A percentile compares a stretch with the other conserved stretches of the same genome.
Evolutionary conservation across 2,329 filamentous ascomycete genomes (phyloP).

Genomic region (Coleophoma eucalyptorum): DNA sequence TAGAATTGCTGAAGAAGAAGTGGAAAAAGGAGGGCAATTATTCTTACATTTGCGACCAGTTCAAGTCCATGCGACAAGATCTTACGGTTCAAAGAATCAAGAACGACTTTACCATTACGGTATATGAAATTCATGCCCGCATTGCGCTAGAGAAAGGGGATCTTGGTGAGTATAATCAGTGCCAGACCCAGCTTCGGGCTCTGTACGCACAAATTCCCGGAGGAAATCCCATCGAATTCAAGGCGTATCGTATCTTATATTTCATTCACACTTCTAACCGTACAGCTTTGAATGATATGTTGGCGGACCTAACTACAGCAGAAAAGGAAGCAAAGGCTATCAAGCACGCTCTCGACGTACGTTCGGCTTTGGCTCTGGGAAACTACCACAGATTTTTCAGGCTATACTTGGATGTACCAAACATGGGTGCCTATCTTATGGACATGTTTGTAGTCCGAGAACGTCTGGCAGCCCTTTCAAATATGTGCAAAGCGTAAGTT

Average conservation of each 20-base stretch:
- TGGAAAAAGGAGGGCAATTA: slow-evolving; percentile 95
- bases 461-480: slow-evolving; percentile 83
- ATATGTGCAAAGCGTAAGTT: slow-evolving; percentile 94
- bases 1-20: slow-evolving; percentile 88
- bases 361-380: slow-evolving; percentile 85
- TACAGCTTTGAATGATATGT: slow-evolving; percentile 94
- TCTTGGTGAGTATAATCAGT: slow-evolving; percentile 99
- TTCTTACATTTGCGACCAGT: slow-evolving; percentile 96
- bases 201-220: slow-evolving; percentile 84
- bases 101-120: slow-evolving; percentile 91
- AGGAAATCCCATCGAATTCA: slow-evolving; percentile 91
- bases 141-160: slow-evolving; percentile 98
- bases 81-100: slow-evolving; percentile 96
- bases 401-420: slow-evolving; percentile 88
- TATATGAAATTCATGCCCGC: slow-evolving; percentile 96
- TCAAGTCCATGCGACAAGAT: slow-evolving; percentile 97
- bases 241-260: slow-evolving; percentile 99
- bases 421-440: slow-evolving; percentile 98
- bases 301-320: slow-evolving; percentile 98
- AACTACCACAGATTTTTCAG: slow-evolving; percentile 99
- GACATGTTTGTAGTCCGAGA: slow-evolving; percentile 98
- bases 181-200: slow-evolving; percentile 93
- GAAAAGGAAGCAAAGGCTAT: slow-evolving; percentile 84
- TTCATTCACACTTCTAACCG: slow-evolving; percentile 99
- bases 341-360: slow-evolving; percentile 87